Conservation (phyloP, 164 flowering plant species). For the Piper longum region DNA sequence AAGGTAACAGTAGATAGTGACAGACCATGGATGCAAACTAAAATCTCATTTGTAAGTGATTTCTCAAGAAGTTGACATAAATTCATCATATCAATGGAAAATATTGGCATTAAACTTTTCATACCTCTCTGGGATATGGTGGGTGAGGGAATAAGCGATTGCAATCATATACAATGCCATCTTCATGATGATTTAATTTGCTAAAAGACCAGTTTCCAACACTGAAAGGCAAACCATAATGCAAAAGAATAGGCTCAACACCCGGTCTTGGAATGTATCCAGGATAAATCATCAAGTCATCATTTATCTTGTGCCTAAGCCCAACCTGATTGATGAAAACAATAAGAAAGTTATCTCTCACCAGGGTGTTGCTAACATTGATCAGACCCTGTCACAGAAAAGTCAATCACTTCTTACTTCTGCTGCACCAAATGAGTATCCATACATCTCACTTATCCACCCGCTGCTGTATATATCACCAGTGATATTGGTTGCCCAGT, state of each 20-base stretch:
- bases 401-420: conserved; percentile 41
- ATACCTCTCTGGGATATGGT: conserved; percentile 95
- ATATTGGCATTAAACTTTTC: neutral
- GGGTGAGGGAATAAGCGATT: conserved; percentile 86
- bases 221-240: conserved; percentile 79
- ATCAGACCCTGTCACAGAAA: neutral
- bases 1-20: neutral
- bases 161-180: conserved; percentile 78
- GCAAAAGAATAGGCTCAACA: conserved; percentile 80
- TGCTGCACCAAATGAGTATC: conserved; percentile 98
- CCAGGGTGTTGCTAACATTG: neutral
- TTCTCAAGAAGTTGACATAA: neutral
- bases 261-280: conserved; percentile 74
- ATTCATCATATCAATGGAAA: too few species aligned
- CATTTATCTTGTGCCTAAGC: conserved; percentile 79
- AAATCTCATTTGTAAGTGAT: neutral
- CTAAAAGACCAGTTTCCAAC: conserved; percentile 98
- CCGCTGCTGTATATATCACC: conserved; percentile 91
- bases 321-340: conserved; percentile 55
- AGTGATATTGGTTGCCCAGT: conserved; percentile 86
- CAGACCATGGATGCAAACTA: neutral
- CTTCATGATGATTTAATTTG: conserved; percentile 80
- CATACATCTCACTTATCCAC: conserved; percentile 99
- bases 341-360: neutral
- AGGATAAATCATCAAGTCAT: conserved; percentile 91